These are phyloP conservation scores for Backusella sp. DNA, from an alignment of 192 early-diverging fungal genomes.

Conservation along the genomic window DNA sequence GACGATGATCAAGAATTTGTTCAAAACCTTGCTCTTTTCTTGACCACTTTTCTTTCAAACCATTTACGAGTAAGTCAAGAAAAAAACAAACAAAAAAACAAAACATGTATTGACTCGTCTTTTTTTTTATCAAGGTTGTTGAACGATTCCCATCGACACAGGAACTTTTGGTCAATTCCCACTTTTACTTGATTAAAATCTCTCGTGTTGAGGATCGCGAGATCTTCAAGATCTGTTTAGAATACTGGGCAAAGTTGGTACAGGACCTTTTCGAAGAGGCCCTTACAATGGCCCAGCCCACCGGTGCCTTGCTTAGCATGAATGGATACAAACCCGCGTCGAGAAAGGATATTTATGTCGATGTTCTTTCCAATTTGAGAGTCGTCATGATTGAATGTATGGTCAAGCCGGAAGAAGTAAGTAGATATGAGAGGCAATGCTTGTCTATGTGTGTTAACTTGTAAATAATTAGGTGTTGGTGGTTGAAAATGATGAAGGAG, in stretches of 20 bases:
- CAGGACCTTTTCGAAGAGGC: slow-evolving; percentile 90
- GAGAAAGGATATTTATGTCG: slow-evolving; percentile 84
- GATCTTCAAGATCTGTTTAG: slow-evolving; percentile 96
- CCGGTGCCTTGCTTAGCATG: slow-evolving; percentile 60
- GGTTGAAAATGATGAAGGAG: slow-evolving; percentile 99
- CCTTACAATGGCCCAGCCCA: slow-evolving; percentile 50
- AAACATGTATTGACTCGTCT: neutral
- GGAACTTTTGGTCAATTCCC: slow-evolving; percentile 68
- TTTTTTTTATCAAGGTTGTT: slow-evolving; percentile 40
- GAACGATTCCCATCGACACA: slow-evolving; percentile 53
- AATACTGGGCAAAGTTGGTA: slow-evolving; percentile 95
- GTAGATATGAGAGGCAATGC: neutral
- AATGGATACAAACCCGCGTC: slow-evolving; percentile 39
- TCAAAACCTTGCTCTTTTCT: slow-evolving; percentile 92
- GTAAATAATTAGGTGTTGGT: slow-evolving; percentile 72
- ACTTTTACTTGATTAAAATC: slow-evolving; percentile 88
- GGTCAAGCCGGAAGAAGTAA: slow-evolving; percentile 97
- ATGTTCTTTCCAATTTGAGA: slow-evolving; percentile 82
- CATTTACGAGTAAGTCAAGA: slow-evolving; percentile 73
- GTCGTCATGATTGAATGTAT: slow-evolving; percentile 98
- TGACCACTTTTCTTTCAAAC: slow-evolving; percentile 80
- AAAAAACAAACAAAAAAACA: neutral
- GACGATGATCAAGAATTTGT: slow-evolving; percentile 96
- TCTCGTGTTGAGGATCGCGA: slow-evolving; percentile 94
- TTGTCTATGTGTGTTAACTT: neutral